These are phyloP conservation scores for Fraxinus ornus DNA, from an alignment of 305 asterid species.

Conservation along the genomic window DNA sequence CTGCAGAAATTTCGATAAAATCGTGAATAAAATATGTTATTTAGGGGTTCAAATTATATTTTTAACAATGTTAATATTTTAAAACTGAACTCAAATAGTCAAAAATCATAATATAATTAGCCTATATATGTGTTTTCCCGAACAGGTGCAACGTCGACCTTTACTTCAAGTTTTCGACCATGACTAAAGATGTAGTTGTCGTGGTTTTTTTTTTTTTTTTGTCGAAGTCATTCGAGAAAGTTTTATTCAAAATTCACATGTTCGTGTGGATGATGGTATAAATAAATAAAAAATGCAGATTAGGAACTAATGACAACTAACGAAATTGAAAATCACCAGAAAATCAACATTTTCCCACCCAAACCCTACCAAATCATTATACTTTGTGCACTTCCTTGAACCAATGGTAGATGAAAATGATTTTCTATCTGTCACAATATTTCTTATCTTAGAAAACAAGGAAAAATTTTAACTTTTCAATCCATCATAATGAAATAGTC, in stretches of 20 bases:
- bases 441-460: slow-evolving; percentile 36
- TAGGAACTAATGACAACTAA: neutral
- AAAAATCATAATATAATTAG: neutral
- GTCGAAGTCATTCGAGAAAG: neutral
- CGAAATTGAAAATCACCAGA: neutral
- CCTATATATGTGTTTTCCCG: too few relatives aligned
- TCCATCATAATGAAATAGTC: neutral
- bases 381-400: neutral
- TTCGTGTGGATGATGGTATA: neutral
- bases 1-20: too few relatives aligned
- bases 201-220: too few relatives aligned
- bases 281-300: neutral
- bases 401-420: slow-evolving; percentile 23
- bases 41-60: too few relatives aligned
- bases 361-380: neutral
- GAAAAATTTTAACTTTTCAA: neutral
- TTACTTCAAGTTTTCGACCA: neutral
- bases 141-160: neutral
- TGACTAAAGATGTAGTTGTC: neutral
- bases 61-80: too few relatives aligned
- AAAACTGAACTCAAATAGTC: neutral
- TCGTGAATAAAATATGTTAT: neutral
- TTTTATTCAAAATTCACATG: neutral
- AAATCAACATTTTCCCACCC: neutral
- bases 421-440: slow-evolving; percentile 35